Base-by-base conservation (phyloP, 805 yeast species). In the Wickerhamomyces rabaulensis region DNA sequence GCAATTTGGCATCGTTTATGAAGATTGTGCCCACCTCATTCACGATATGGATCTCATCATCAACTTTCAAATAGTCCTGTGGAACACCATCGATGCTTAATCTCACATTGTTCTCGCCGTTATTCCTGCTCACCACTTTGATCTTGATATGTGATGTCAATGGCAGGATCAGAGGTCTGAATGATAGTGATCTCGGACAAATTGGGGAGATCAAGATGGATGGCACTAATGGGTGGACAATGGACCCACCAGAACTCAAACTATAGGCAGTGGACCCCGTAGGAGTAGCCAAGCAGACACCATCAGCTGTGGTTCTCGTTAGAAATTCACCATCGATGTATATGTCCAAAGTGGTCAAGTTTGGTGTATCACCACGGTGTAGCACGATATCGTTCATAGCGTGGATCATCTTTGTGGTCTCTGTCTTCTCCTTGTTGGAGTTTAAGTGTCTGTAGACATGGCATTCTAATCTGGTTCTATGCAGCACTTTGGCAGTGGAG, bases 351-450 rank as follows among this genome's bases (percentile, higher is more conserved):
- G 86, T 80, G 3, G 94, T 81, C 52, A 92, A 72, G 58, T 88
- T 91, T 2, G 97, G 96, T 27, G 87, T 79, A 39, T 84, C 80
- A 27, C 97, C 97, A 43, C 98, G 71, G 60, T 92, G 97, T 42
- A 92, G 67, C 22, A 84, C 85, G 17, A 92, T 80, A 62, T 92
- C 98, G 66, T 92, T 92, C 94, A 92, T 86, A 2, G 97, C 97
- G 64, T 85, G 89, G 1, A 79, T 64, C 70, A 75, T 73, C 43
- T 57, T 47, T 26, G 57, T 44, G 50, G 22, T 23, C 9, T 25
- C 29, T 13, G 25, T 26, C 13, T 31, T 29, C 7, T 42, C 41
- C 2, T 39, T 38, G 2, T 41, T 41, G 10, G 43, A 9, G 7
- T 9, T 31, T 12, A n/a, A 15, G 6, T 43, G 44, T 43, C 56